Base-by-base conservation (phyloP, 441 rosid genomes). In the Dalechampia spathulata region DNA sequence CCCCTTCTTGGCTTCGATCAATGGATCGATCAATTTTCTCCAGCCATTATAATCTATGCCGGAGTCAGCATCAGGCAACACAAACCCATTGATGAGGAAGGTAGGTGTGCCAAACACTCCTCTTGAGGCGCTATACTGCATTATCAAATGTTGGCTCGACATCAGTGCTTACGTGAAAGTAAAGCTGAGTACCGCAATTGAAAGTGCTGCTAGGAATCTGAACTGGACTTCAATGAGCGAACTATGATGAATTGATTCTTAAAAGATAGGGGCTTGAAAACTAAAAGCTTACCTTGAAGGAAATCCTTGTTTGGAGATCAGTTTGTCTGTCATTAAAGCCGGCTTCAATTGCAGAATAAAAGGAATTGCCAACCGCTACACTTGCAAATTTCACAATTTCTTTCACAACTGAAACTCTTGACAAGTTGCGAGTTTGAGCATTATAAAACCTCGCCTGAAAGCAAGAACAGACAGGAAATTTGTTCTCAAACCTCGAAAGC, bases 71-170 rank as follows among this genome's bases (percentile, higher is more conserved):
- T 58, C 80, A 0, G 95, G 82, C 57, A 91, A 54, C 20, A 58
- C 64, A 62, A 91, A 91, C 51, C 98, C 98, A 51, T 91, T 91
- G 32, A 87, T 64, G 17, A 60, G 78, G 84, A 83, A 88, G 27
- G 67, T 39, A 14, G 96, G 98, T 0, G 95, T 91, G 17, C 76
- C 86, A 10, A 22, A 84, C 21, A 80, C 91, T 20, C 90, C 93
- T 63, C 83, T 83, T 13, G 90, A 79, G 19, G 87, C 49, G 53
- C 86, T 82, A 77, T 76, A 82, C 95, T 87, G 95, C 71, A 76
- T 22, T 46, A 63, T 55, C 44, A 40, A 40, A 28, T 34, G 55
- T 28, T 52, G 13, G 17, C 6, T 17, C 34, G 43, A 17, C 22
- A 21, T 41, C 19, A 43, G 43, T 16, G 15, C 14, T 19, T 5